A percentile compares a stretch with the other conserved stretches of the same genome.
These are phyloP conservation scores for Solanum aculeatissimum DNA, from an alignment of 305 asterid genomes.

Conservation along the genomic window DNA sequence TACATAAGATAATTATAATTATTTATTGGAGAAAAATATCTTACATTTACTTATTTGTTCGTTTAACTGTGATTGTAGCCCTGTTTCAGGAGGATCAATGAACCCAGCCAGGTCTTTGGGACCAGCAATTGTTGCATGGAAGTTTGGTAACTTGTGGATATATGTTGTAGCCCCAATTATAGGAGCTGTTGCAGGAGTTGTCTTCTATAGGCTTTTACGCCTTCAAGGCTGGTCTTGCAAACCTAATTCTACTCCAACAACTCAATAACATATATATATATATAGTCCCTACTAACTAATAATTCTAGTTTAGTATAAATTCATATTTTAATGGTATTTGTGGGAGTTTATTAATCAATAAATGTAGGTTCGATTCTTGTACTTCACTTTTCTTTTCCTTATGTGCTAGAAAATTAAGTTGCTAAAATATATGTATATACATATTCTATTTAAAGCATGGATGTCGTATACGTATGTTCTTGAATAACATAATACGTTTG, in stretches of 20 bases:
- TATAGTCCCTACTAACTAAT: background rate
- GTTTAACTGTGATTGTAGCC: slow-evolving; percentile 22
- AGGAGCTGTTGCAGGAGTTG: slow-evolving; percentile 66
- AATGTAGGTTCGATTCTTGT: background rate
- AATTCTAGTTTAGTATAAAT: background rate
- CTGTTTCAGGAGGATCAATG: slow-evolving; percentile 88
- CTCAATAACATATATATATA: background rate
- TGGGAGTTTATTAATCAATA: background rate
- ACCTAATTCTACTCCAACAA: background rate
- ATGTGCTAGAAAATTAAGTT: background rate
- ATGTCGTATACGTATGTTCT: background rate
- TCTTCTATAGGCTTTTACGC: slow-evolving; percentile 48
- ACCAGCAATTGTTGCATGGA: slow-evolving; percentile 74
- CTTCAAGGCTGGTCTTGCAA: slow-evolving; percentile 71
- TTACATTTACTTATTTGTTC: background rate
- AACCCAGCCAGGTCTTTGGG: slow-evolving; percentile 94
- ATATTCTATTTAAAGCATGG: background rate
- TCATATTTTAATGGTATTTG: background rate
- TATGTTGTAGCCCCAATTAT: slow-evolving; percentile 60
- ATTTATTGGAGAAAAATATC: background rate
- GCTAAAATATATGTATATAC: background rate
- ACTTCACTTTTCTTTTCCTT: background rate
- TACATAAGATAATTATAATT: background rate
- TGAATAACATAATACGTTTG: background rate
- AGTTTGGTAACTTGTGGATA: slow-evolving; percentile 55